These are phyloP conservation scores for Sclerospora graminicola DNA, from an alignment of 352 stramenopile species.

Conservation along the genomic window DNA sequence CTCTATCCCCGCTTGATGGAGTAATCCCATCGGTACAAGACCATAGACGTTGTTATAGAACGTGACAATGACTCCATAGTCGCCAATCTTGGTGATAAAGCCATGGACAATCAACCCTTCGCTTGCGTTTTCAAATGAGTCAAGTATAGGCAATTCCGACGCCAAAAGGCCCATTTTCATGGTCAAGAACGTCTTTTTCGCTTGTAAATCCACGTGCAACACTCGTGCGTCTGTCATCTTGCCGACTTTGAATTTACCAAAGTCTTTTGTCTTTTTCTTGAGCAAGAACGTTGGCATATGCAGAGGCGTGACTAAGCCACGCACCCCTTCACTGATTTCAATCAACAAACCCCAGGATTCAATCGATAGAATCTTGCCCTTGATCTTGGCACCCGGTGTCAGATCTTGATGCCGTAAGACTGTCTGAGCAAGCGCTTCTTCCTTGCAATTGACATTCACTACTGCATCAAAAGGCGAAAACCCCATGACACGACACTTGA, in stretches of 20 bases:
- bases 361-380: conserved; percentile 71
- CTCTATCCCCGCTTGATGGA: conserved; percentile 75
- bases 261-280: conserved; percentile 51
- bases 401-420: conserved; percentile 78
- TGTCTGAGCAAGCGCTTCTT: conserved; percentile 57
- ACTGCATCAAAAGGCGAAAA: conserved; percentile 81
- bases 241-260: conserved; percentile 68
- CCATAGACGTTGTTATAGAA: conserved; percentile 96
- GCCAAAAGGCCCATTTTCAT: conserved; percentile 80
- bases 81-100: conserved; percentile 91
- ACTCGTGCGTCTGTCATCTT: conserved; percentile 74
- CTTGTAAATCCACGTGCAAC: conserved; percentile 72
- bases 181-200: conserved; percentile 90
- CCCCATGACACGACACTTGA: conserved; percentile 72
- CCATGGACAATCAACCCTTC: conserved; percentile 72
- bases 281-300: conserved; percentile 72
- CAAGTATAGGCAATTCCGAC: conserved; percentile 69
- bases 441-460: conserved; percentile 77
- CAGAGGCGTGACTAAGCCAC: conserved; percentile 55
- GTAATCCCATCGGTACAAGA: conserved; percentile 76
- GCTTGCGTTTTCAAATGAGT: conserved; percentile 61
- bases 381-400: conserved; percentile 58
- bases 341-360: conserved; percentile 79
- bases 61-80: conserved; percentile 89
- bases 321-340: conserved; percentile 80